Percentiles rank a stretch among this genome's conserved stretches.
phyloP scores from a whole-genome alignment of 768 basidiomycete species.

The Glaciozyma martinii region DNA sequence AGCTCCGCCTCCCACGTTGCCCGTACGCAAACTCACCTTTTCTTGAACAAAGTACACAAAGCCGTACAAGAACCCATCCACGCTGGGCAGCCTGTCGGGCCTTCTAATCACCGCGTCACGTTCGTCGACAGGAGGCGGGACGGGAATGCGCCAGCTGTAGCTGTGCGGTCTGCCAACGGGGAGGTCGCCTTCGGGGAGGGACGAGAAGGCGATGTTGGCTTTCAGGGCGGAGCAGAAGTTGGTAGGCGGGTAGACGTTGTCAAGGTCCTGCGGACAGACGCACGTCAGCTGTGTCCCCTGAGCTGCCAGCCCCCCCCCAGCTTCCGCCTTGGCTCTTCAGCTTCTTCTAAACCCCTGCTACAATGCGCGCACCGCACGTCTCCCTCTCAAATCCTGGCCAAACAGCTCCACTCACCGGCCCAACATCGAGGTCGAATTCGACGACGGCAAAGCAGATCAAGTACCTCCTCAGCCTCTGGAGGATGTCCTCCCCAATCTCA shows the following conservation, averaged over 20 bases:
- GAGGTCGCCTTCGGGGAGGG: conserved; percentile 24
- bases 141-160: conserved; percentile 24
- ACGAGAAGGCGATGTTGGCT: conserved; percentile 25
- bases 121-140: background rate
- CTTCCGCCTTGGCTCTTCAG: no score
- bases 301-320: no score
- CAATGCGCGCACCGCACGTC: no score
- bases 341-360: no score
- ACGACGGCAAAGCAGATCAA: conserved; percentile 29
- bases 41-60: conserved; percentile 26
- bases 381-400: no score
- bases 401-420: conserved; percentile 9
- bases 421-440: conserved; percentile 33
- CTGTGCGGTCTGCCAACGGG: conserved; percentile 5
- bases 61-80: conserved; percentile 2
- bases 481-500: background rate
- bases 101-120: background rate
- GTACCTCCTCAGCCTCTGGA: conserved; percentile 2
- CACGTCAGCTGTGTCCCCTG: background rate
- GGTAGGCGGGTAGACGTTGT: conserved; percentile 18
- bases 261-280: conserved; percentile 9
- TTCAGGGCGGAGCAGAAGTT: background rate
- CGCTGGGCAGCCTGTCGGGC: background rate
- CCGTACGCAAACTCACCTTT: conserved; percentile 1
- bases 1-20: background rate